Evolutionary conservation across 2,329 filamentous ascomycete genomes (phyloP).

Genomic region (Triangularia verruculosa): DNA sequence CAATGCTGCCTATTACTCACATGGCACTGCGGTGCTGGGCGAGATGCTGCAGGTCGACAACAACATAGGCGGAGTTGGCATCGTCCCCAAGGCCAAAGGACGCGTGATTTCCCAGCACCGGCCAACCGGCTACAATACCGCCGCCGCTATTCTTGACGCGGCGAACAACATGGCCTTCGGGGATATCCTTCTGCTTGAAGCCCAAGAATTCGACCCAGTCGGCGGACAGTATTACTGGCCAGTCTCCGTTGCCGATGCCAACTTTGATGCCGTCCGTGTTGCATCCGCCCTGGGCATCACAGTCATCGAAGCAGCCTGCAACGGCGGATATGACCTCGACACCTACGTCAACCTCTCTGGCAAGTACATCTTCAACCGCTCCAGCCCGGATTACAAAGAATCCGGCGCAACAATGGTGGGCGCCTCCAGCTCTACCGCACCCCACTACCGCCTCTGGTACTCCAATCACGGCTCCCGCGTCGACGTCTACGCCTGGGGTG

Average conservation of each 20-base stretch:
- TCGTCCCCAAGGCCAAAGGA: slow-evolving; percentile 10
- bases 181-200: slow-evolving; percentile 18
- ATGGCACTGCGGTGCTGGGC: slow-evolving; percentile 19
- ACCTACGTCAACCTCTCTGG: neutral
- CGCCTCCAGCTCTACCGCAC: neutral
- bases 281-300: slow-evolving; percentile 13
- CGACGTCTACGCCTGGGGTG: slow-evolving; percentile 15
- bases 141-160: slow-evolving; percentile 17
- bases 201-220: slow-evolving; percentile 5
- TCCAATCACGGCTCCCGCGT: slow-evolving; percentile 15
- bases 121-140: slow-evolving; percentile 9
- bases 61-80: slow-evolving; percentile 18
- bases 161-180: slow-evolving; percentile 6
- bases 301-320: slow-evolving; percentile 14
- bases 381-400: slow-evolving; percentile 9
- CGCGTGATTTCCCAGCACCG: slow-evolving; percentile 9
- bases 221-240: slow-evolving; percentile 6
- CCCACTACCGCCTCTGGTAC: neutral
- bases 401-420: slow-evolving; percentile 19
- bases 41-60: slow-evolving; percentile 20
- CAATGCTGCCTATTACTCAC: neutral
- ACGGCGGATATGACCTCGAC: slow-evolving; percentile 11
- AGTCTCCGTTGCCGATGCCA: slow-evolving; percentile 9
- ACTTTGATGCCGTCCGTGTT: slow-evolving; percentile 14
- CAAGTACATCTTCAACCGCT: neutral